These are phyloP conservation scores for Rhodotorula taiwanensis DNA, from an alignment of 768 basidiomycete species.

Conservation along the genomic window DNA sequence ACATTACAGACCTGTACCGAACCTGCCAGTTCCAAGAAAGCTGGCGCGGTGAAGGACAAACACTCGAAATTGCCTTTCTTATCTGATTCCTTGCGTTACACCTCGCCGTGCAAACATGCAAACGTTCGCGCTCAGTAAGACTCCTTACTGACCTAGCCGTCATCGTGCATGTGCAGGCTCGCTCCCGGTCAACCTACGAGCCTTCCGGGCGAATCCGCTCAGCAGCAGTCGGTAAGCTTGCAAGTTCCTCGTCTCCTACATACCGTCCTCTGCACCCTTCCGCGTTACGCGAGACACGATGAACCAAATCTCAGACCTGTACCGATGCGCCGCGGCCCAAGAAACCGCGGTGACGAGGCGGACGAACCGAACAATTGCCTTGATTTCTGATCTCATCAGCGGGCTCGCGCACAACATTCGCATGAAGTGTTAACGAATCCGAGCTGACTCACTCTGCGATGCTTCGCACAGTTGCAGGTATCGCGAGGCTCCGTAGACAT, in stretches of 20 bases:
- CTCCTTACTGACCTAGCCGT: too few species aligned
- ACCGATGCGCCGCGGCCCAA: conserved; percentile 3
- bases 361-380: conserved; percentile 27
- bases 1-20: conserved; percentile 32
- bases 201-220: too few species aligned
- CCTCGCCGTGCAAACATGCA: too few species aligned
- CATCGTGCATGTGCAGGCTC: too few species aligned
- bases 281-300: conserved; percentile 14
- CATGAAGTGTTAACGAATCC: not conserved
- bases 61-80: conserved; percentile 19
- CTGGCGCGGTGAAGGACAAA: conserved; percentile 16
- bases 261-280: not conserved
- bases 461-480: too few species aligned
- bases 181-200: not conserved
- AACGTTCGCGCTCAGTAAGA: too few species aligned
- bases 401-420: not conserved
- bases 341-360: not conserved
- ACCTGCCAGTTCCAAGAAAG: conserved; percentile 1
- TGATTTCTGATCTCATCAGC: conserved; percentile 3
- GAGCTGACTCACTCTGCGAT: too few species aligned
- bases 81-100: not conserved
- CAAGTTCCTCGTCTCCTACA: not conserved
- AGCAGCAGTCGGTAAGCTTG: not conserved
- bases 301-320: conserved; percentile 29
- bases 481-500: too few species aligned